phyloP scores from a whole-genome alignment of 768 basidiomycete species.

The Heimioporus sp. region DNA sequence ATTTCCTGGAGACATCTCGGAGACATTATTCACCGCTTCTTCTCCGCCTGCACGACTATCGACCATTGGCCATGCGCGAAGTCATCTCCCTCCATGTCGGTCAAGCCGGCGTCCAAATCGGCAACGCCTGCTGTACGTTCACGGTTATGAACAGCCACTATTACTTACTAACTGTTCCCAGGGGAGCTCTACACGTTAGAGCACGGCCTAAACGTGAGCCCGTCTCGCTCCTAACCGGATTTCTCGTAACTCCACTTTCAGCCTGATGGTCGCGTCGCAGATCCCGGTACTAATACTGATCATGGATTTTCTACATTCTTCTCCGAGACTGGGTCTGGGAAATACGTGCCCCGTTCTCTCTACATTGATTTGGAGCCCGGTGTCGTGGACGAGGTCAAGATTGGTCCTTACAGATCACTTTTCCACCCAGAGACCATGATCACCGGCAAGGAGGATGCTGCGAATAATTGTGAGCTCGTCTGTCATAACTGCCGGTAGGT shows the following conservation, averaged over 20 bases:
- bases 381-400: slow-evolving; percentile 93
- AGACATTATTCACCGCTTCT: slow-evolving; percentile 4
- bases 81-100: slow-evolving; percentile 97
- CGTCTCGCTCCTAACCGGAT: background rate
- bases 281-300: slow-evolving; percentile 54
- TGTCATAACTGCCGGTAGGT: background rate
- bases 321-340: slow-evolving; percentile 90
- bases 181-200: slow-evolving; percentile 99
- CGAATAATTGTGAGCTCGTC: slow-evolving; percentile 87
- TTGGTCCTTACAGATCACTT: slow-evolving; percentile 85
- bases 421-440: slow-evolving; percentile 98
- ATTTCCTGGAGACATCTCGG: slow-evolving; percentile 6
- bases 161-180: slow-evolving; percentile 31
- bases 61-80: slow-evolving; percentile 63
- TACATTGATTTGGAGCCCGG: slow-evolving; percentile 96
- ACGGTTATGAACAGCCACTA: slow-evolving; percentile 3
- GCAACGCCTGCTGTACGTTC: slow-evolving; percentile 91
- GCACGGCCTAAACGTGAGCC: slow-evolving; percentile 89
- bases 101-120: slow-evolving; percentile 94
- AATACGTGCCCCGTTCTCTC: slow-evolving; percentile 94
- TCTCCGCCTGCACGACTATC: slow-evolving; percentile 13
- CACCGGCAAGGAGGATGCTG: slow-evolving; percentile 98
- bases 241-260: slow-evolving; percentile 32
- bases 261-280: slow-evolving; percentile 88
- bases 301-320: slow-evolving; percentile 98